Evolutionary conservation across 2,329 filamentous ascomycete species (phyloP).

Genomic region (Trichoderma koningii): DNA sequence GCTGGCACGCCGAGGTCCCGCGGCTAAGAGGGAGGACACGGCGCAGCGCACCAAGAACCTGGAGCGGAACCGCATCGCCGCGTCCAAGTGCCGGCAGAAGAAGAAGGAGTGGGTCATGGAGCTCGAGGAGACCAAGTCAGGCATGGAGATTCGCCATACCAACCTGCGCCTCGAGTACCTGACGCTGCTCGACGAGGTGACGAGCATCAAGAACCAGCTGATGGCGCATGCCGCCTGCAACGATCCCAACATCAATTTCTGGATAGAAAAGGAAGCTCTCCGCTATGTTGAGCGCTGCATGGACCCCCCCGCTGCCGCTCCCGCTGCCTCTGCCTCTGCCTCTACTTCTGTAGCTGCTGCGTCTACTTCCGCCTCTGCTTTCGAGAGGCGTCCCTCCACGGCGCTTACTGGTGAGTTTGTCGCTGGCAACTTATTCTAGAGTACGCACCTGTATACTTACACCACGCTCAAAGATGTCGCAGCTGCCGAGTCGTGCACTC

Average conservation of each 20-base stretch:
- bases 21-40: slow-evolving; percentile 11
- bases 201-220: slow-evolving; percentile 51
- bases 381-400: slow-evolving; percentile 11
- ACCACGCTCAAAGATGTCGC: too few species aligned
- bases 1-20: not conserved
- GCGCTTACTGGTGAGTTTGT: slow-evolving; percentile 18
- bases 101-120: slow-evolving; percentile 57
- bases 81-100: slow-evolving; percentile 73
- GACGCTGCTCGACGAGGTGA: slow-evolving; percentile 48
- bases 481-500: slow-evolving; percentile 16
- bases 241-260: slow-evolving; percentile 55
- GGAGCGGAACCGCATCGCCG: slow-evolving; percentile 71
- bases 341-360: too few species aligned
- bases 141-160: slow-evolving; percentile 48
- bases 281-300: slow-evolving; percentile 46
- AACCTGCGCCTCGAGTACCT: slow-evolving; percentile 49
- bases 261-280: slow-evolving; percentile 55
- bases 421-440: not conserved
- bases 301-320: slow-evolving; percentile 1
- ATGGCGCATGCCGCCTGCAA: slow-evolving; percentile 57
- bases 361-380: too few species aligned
- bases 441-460: not conserved
- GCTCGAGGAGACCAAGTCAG: slow-evolving; percentile 50
- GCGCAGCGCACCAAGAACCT: slow-evolving; percentile 57
- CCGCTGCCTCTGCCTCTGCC: too few species aligned